Evolutionary conservation across 2,329 filamentous ascomycete genomes (phyloP).

Genomic region (Phoma herbarum): DNA sequence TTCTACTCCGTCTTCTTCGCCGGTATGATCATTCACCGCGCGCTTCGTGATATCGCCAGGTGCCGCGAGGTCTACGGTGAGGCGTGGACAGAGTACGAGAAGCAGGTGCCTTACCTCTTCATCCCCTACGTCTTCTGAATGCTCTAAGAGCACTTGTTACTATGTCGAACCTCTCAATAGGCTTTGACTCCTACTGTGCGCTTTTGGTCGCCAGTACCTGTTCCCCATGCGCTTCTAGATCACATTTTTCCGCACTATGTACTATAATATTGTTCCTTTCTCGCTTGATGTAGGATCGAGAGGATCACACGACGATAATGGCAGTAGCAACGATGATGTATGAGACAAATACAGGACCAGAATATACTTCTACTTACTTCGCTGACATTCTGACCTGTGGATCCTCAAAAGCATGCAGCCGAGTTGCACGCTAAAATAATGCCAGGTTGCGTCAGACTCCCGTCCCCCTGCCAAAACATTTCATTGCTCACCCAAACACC

Average conservation of each 20-base stretch:
- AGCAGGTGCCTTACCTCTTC: constrained; percentile 81
- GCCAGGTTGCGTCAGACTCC: constrained; percentile 23
- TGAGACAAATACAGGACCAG: not conserved
- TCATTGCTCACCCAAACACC: constrained; percentile 17
- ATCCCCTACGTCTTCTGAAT: constrained; percentile 64
- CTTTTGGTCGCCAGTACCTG: constrained; percentile 16
- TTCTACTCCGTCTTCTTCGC: constrained; percentile 87
- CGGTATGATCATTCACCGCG: constrained; percentile 81
- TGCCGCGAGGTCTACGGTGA: constrained; percentile 83
- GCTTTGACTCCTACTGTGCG: not conserved
- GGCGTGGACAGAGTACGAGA: constrained; percentile 82
- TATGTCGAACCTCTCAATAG: constrained; percentile 1
- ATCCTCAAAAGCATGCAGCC: constrained; percentile 1
- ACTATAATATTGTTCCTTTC: constrained; percentile 24
- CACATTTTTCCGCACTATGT: constrained; percentile 22
- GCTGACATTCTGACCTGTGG: constrained; percentile 13
- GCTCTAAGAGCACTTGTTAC: not conserved
- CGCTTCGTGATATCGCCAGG: constrained; percentile 75
- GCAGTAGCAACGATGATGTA: constrained; percentile 32
- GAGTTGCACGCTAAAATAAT: constrained; percentile 14
- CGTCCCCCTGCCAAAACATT: constrained; percentile 17
- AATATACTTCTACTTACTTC: not conserved
- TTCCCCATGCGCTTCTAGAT: constrained; percentile 4
- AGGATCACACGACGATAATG: constrained; percentile 22
- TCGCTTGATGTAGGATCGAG: constrained; percentile 14